Base-by-base conservation (phyloP, 2,329 filamentous ascomycete genomes). In the Aspergillus phoenicis region DNA sequence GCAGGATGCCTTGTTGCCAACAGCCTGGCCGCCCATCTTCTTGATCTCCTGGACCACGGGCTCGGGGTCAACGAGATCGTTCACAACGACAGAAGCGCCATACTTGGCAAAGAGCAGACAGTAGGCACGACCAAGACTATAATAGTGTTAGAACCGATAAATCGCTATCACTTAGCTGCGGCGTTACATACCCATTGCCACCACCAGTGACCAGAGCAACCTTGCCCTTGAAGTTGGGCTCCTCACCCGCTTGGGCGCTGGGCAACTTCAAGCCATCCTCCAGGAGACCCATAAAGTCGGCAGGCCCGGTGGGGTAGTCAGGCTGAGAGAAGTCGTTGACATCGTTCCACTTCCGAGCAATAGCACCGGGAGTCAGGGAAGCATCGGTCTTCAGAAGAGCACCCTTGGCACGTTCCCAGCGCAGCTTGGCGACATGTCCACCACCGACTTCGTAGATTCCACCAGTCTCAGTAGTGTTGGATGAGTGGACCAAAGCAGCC, bases 1-100 rank as follows among this genome's bases (percentile, higher is more conserved):
- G 62, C 93, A 93, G 52, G 91, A 96, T 60, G 91, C 92, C 83
- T 96, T 97, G 78, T 96, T 92, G 70, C 93, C 93, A 60, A 91
- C 91, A 28, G 95, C 94, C 80, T 96, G 89, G 66, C 93, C 94
- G 60, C 95, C 95, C 52, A 89, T 73, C 79, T 93, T 90, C 82
- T 91, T 90, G 75, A 99, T 98, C 83, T 99, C 95, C 70, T 89
- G 85, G 41, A 98, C 95, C 39, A 96, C 92, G 53, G 86, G 85
- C 73, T 97, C 93, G 5, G 95, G 95, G 82, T 98, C 89, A 53
- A 89, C 86, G n/a, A 99, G 84, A 75, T 99, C 95, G 80, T 99
- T 99, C 70, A 99, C 92, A 36, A 98, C 94, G 26, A 99, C 83
- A 56, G 90, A 88, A 39, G 91, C 91, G 62, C 92, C 92, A 62